Evolutionary conservation across 164 flowering plant species (phyloP), one percentile per base, ranked within the genome.

Genomic region (Umbellularia californica): DNA sequence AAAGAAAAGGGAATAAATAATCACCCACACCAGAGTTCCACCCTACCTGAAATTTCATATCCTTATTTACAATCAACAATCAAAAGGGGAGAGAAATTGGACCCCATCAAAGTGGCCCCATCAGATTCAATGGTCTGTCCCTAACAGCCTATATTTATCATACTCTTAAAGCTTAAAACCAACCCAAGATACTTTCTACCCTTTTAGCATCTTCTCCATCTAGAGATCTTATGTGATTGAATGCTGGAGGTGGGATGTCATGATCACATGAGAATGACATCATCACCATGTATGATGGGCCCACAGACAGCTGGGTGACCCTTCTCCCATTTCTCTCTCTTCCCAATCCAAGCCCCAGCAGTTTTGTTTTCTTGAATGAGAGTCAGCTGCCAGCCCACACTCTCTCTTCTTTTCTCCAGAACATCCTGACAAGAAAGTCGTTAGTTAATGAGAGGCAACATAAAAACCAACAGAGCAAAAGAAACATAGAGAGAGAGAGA

Each of bases 181-280:
- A 35, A 35, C 47, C 47, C 47, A 35, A 35, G 47, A 35, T 69
- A 6, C 27, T 47, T 2, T 22, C 20, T 47, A 20, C 11, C 25
- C 24, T 7, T 19, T 6, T 25, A 22, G 9, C n/a, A 52, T 2
- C 11, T 19, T 33, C 20, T 62, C 2, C n/a, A 33, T 13, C 30
- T 17, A 68, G 70, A 17, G 41, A 13, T 50, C 22, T 35, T 5
- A 47, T 10, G n/a, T 4, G 71, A 47, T 33, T 6, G 50, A 30
- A 71, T 70, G 64, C 25, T 30, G 22, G 23, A 51, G 25, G 41
- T 17, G 51, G 9, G 65, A 55, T 51, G 70, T 74, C 76, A 74
- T 74, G 76, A 74, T 66, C 25, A 65, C 76, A 52, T 23, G 25
- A 65, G 70, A 27, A 0, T 25, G 71, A 68, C 76, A 35, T 74